These are phyloP conservation scores for Testicularia cyperi DNA, from an alignment of 1,284 basidiomycete species.

Conservation along the genomic window DNA sequence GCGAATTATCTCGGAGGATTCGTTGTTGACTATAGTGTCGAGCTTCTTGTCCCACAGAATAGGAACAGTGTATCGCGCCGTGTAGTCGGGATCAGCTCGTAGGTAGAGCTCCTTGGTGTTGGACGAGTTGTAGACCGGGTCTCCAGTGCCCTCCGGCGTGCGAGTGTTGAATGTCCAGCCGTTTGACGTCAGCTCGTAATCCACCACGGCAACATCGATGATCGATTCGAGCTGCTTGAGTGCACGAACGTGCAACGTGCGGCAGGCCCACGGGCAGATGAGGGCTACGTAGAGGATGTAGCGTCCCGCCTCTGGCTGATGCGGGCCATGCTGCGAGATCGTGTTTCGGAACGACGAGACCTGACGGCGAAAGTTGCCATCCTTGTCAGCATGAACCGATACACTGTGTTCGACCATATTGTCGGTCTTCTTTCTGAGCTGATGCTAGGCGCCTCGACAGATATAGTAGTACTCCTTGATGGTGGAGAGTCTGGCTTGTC, in stretches of 20 bases:
- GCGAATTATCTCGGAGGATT: constrained; percentile 68
- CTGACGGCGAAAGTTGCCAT: constrained; percentile 79
- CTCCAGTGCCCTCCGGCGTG: constrained; percentile 18
- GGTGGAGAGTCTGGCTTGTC: too few relatives aligned
- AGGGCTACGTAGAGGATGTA: constrained; percentile 36
- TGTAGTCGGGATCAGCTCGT: constrained; percentile 67
- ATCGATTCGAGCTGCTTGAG: constrained; percentile 85
- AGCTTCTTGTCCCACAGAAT: constrained; percentile 88
- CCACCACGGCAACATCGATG: constrained; percentile 65
- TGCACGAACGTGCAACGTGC: constrained; percentile 80
- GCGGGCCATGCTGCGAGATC: constrained; percentile 69
- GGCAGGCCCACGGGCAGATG: constrained; percentile 77
- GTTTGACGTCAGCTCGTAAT: constrained; percentile 75
- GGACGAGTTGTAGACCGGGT: constrained; percentile 59
- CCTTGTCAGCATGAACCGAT: constrained; percentile 58
- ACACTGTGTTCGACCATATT: constrained; percentile 30
- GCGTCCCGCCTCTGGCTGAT: constrained; percentile 77
- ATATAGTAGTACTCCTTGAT: too few relatives aligned
- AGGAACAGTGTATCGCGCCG: constrained; percentile 63
- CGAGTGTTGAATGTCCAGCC: constrained; percentile 77
- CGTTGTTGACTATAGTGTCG: constrained; percentile 80
- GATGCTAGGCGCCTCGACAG: too few relatives aligned
- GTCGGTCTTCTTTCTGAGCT: not conserved
- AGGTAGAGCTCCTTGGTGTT: constrained; percentile 67
- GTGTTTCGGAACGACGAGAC: constrained; percentile 71